A percentile compares a stretch with the other conserved stretches of the same genome.
These are phyloP conservation scores for Logfia minima DNA, from an alignment of 129 eudicot species.

Conservation along the genomic window DNA sequence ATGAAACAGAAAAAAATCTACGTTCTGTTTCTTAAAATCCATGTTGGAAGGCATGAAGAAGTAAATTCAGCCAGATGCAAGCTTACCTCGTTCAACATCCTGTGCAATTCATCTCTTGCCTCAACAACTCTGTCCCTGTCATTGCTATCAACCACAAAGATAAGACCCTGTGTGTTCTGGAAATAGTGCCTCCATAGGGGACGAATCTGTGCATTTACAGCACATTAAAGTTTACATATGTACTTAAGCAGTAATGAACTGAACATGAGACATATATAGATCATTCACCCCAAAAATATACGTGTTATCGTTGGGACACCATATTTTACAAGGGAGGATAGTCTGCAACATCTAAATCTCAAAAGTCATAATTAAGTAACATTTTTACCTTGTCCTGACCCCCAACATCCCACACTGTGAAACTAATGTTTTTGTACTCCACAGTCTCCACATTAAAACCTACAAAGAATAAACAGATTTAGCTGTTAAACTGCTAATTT, in stretches of 20 bases:
- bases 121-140: slow-evolving; percentile 84
- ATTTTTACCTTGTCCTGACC: slow-evolving; percentile 98
- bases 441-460: slow-evolving; percentile 99
- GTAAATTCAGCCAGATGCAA: neutral
- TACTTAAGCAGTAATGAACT: neutral
- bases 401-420: slow-evolving; percentile 99
- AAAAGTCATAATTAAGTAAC: slow-evolving; percentile 1
- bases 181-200: slow-evolving; percentile 89
- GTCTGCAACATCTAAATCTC: neutral
- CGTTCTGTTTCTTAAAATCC: neutral
- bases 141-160: slow-evolving; percentile 87
- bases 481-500: slow-evolving; percentile 1
- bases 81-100: slow-evolving; percentile 82
- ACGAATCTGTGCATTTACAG: slow-evolving; percentile 60
- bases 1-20: slow-evolving; percentile 5
- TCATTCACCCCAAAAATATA: neutral
- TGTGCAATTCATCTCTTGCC: slow-evolving; percentile 80
- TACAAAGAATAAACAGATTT: slow-evolving; percentile 27
- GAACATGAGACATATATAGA: neutral
- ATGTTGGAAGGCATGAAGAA: neutral
- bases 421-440: slow-evolving; percentile 97
- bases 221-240: slow-evolving; percentile 1
- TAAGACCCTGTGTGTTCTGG: slow-evolving; percentile 81
- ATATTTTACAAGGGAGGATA: neutral
- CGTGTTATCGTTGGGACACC: neutral